phyloP scores from a whole-genome alignment of 1,284 basidiomycete genomes.

The Microbotryomycetes sp. region DNA sequence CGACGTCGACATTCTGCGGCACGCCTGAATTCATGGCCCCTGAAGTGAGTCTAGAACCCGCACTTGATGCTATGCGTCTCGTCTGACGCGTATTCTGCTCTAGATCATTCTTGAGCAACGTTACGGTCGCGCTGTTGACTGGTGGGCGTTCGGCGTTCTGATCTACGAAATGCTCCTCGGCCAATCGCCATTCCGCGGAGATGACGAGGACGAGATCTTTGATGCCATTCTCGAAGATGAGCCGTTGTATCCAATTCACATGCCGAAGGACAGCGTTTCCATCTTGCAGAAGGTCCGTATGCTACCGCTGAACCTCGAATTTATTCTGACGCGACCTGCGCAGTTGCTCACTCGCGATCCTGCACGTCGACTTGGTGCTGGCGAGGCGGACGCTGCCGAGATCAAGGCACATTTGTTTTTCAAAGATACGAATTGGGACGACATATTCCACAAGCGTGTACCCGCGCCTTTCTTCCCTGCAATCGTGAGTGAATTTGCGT shows the following conservation, averaged over 20 bases:
- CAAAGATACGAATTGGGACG: slow-evolving; percentile 94
- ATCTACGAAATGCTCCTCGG: slow-evolving; percentile 99
- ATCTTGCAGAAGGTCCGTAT: slow-evolving; percentile 76
- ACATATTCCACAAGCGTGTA: slow-evolving; percentile 90
- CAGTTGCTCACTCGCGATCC: slow-evolving; percentile 91
- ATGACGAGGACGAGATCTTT: slow-evolving; percentile 99
- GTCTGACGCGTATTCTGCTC: neutral
- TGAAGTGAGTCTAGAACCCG: slow-evolving; percentile 54
- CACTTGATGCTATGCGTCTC: neutral
- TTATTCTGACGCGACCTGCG: neutral
- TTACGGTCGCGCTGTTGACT: slow-evolving; percentile 96
- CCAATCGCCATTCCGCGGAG: slow-evolving; percentile 97
- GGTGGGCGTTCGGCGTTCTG: slow-evolving; percentile 99
- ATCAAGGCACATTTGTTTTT: slow-evolving; percentile 98
- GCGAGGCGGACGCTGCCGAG: slow-evolving; percentile 87
- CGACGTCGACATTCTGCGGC: slow-evolving; percentile 99
- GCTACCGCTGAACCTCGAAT: slow-evolving; percentile 4
- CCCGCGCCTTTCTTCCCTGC: slow-evolving; percentile 96
- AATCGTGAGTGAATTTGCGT: slow-evolving; percentile 56
- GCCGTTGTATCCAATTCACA: slow-evolving; percentile 98
- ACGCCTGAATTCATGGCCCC: slow-evolving; percentile 99
- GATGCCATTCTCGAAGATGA: slow-evolving; percentile 99
- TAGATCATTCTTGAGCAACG: slow-evolving; percentile 96
- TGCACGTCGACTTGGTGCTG: slow-evolving; percentile 84
- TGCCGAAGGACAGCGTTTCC: slow-evolving; percentile 95